Conservation (phyloP, 257 asterid genomes). For the Nicotiana otophora region DNA sequence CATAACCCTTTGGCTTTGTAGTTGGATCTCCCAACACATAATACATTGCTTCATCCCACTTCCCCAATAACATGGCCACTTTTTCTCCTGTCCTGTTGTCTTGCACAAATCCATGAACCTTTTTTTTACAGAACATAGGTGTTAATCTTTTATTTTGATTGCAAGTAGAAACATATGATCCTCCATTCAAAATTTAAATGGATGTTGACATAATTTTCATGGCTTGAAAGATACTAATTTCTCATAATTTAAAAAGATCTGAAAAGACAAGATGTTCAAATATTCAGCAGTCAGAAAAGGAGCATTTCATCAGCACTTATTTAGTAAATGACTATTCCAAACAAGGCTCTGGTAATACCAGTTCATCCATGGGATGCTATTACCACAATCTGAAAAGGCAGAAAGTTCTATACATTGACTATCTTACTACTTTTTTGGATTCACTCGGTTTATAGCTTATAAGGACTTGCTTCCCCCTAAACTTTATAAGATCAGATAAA, state of each 20-base stretch:
- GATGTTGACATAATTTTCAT: background rate
- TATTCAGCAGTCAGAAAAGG: background rate
- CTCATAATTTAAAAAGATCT: background rate
- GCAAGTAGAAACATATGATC: background rate
- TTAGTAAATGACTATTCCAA: background rate
- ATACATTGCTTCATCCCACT: constrained; percentile 98
- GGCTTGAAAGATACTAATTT: background rate
- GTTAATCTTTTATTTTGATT: background rate
- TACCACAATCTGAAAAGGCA: background rate
- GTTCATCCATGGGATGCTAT: background rate
- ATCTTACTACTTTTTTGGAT: background rate
- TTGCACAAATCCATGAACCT: constrained; percentile 98
- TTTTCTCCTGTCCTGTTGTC: constrained; percentile 95
- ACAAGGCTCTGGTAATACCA: background rate
- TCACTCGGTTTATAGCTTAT: background rate
- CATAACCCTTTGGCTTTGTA: constrained; percentile 90
- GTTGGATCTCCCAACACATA: constrained; percentile 94
- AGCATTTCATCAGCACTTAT: background rate
- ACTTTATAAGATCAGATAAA: background rate
- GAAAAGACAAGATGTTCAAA: background rate
- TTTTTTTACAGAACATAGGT: constrained; percentile 9
- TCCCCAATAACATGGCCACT: constrained; percentile 85
- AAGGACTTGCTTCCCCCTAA: background rate
- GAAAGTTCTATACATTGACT: background rate
- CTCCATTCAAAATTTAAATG: background rate